Evolutionary conservation across 768 basidiomycete genomes (phyloP).

Genomic region (Lentinula raphanica): DNA sequence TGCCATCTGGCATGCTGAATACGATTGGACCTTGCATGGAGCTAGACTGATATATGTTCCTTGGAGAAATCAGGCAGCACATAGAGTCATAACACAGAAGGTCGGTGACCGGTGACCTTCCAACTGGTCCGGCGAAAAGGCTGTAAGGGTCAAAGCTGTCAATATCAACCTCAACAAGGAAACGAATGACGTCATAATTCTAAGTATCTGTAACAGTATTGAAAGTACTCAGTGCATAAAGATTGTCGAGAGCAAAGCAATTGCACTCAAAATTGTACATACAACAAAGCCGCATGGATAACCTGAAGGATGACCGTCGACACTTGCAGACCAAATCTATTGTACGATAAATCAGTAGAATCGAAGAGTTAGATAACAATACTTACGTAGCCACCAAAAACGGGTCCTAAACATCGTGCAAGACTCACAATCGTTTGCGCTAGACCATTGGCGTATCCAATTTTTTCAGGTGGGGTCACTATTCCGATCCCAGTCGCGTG

Average conservation of each 20-base stretch:
- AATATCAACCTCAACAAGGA: neutral
- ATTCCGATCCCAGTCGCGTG: too few species aligned
- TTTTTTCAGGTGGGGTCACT: conserved; percentile 88
- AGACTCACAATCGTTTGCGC: conserved; percentile 94
- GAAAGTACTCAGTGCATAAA: neutral
- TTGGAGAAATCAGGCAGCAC: too few species aligned
- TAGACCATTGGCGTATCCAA: conserved; percentile 91
- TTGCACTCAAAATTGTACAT: conserved; percentile 33
- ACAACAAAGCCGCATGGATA: conserved; percentile 72
- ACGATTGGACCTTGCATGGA: too few species aligned
- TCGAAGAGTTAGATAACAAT: conserved; percentile 8
- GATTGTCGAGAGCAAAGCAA: neutral
- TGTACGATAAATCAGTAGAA: conserved; percentile 11
- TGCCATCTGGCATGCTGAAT: too few species aligned
- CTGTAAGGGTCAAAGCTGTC: neutral
- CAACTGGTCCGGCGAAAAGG: too few species aligned
- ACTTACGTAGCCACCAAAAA: conserved; percentile 83
- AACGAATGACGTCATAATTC: neutral
- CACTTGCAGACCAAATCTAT: conserved; percentile 72
- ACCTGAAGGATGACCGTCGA: conserved; percentile 60
- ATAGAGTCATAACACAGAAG: too few species aligned
- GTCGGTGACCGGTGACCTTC: too few species aligned
- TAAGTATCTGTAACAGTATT: neutral
- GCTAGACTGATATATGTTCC: too few species aligned
- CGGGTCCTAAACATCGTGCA: conserved; percentile 85